Conservation (phyloP, 140 eudicot species). For the Cichorium intybus region DNA sequence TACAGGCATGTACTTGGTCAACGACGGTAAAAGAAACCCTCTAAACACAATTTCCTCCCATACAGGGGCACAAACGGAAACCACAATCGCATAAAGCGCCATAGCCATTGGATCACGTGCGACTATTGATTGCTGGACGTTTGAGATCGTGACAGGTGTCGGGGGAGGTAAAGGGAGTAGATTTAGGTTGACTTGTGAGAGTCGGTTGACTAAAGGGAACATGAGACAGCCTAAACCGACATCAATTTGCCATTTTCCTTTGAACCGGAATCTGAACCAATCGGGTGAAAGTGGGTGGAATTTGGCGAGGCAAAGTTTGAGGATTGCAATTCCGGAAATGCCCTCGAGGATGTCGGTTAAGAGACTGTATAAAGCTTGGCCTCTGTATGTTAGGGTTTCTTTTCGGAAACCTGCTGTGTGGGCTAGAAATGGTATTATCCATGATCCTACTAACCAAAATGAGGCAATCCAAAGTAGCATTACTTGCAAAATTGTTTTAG, state of each 20-base stretch:
- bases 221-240: slow-evolving; percentile 79
- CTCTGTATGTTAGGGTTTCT: slow-evolving; percentile 67
- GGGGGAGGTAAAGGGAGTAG: slow-evolving; percentile 70
- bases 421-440: slow-evolving; percentile 89
- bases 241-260: slow-evolving; percentile 75
- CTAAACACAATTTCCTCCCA: slow-evolving; percentile 95
- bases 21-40: slow-evolving; percentile 91
- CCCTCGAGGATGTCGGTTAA: slow-evolving; percentile 83
- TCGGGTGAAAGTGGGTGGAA: slow-evolving; percentile 80
- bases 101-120: slow-evolving; percentile 91
- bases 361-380: slow-evolving; percentile 87
- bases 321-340: slow-evolving; percentile 73
- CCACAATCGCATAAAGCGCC: slow-evolving; percentile 70
- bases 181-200: slow-evolving; percentile 78
- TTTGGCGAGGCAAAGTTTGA: slow-evolving; percentile 67
- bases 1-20: slow-evolving; percentile 88
- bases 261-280: slow-evolving; percentile 74
- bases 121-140: slow-evolving; percentile 81
- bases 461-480: slow-evolving; percentile 82
- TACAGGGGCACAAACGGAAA: slow-evolving; percentile 82
- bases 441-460: slow-evolving; percentile 92
- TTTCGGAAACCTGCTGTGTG: slow-evolving; percentile 72
- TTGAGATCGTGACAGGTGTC: slow-evolving; percentile 68
- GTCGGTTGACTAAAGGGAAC: slow-evolving; percentile 87
- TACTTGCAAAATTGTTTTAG: slow-evolving; percentile 87